These are phyloP conservation scores for Skeletonema grethae DNA, from an alignment of 108 stramenopile genomes.

Conservation along the genomic window DNA sequence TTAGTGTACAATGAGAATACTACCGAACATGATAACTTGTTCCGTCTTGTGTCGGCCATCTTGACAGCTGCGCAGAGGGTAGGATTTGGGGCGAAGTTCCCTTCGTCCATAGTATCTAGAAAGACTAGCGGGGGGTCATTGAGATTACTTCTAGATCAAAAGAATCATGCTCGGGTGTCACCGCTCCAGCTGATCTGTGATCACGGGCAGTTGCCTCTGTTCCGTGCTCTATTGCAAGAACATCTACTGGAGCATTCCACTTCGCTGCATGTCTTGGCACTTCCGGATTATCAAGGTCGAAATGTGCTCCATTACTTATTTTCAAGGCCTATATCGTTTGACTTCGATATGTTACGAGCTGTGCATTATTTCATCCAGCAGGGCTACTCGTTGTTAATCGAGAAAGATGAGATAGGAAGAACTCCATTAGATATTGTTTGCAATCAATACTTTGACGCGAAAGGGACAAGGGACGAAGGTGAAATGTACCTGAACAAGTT, in stretches of 20 bases:
- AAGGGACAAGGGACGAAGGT: slow-evolving; percentile 2
- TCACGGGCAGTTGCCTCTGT: slow-evolving; percentile 21
- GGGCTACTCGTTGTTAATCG: slow-evolving; percentile 16
- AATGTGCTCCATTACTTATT: slow-evolving; percentile 34
- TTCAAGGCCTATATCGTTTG: slow-evolving; percentile 2
- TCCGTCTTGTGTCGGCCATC: slow-evolving; percentile 20
- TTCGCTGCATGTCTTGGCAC: slow-evolving; percentile 7
- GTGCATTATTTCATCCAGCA: slow-evolving; percentile 14
- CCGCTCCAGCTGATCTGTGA: slow-evolving; percentile 42
- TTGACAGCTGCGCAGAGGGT: slow-evolving; percentile 30
- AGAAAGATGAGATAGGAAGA: slow-evolving; percentile 16
- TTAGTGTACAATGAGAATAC: slow-evolving; percentile 9
- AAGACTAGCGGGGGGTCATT: slow-evolving; percentile 23
- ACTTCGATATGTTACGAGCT: slow-evolving; percentile 14
- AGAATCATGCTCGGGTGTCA: slow-evolving; percentile 29
- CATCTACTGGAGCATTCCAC: not conserved
- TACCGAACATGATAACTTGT: slow-evolving; percentile 8
- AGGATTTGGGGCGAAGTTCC: slow-evolving; percentile 19
- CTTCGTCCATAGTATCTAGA: not conserved
- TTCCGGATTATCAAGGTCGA: slow-evolving; percentile 31
- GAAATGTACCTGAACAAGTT: slow-evolving; percentile 8
- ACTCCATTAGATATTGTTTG: slow-evolving; percentile 27
- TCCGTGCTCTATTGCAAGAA: slow-evolving; percentile 27
- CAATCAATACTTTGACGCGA: not conserved
- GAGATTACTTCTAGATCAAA: slow-evolving; percentile 37